phyloP scores from a whole-genome alignment of 345 rosid genomes.

The Luvunga scandens region DNA sequence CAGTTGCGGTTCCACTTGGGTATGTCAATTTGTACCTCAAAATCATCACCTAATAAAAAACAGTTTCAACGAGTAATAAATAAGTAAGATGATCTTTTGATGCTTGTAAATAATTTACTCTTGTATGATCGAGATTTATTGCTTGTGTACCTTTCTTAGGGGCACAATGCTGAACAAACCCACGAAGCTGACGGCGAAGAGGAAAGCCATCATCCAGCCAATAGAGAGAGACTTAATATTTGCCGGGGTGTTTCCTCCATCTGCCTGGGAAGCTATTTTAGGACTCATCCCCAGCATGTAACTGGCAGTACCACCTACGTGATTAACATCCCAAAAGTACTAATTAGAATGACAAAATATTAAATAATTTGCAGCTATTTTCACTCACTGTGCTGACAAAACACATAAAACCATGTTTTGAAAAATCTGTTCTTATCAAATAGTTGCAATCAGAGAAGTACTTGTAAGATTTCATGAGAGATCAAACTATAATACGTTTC shows the following conservation, averaged over 20 bases:
- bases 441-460: not conserved
- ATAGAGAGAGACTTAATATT: slow-evolving; percentile 61
- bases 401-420: not conserved
- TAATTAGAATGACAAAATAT: not conserved
- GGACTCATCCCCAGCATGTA: slow-evolving; percentile 79
- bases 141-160: slow-evolving; percentile 56
- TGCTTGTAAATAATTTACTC: not conserved
- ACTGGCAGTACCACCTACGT: slow-evolving; percentile 79
- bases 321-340: not conserved
- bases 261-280: slow-evolving; percentile 47
- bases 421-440: not conserved
- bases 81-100: not conserved
- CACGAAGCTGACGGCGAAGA: slow-evolving; percentile 78
- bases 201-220: slow-evolving; percentile 81
- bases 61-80: too few relatives aligned
- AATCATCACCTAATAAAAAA: slow-evolving; percentile 59
- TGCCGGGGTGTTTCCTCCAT: slow-evolving; percentile 43
- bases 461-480: too few relatives aligned
- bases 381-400: not conserved
- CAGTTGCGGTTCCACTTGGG: slow-evolving; percentile 94
- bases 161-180: slow-evolving; percentile 84
- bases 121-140: not conserved
- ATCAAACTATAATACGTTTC: too few relatives aligned
- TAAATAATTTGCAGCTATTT: not conserved
- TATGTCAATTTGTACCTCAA: slow-evolving; percentile 76